phyloP scores from a whole-genome alignment of 495 filamentous ascomycete genomes.

The Chaetomium cochliodes region DNA sequence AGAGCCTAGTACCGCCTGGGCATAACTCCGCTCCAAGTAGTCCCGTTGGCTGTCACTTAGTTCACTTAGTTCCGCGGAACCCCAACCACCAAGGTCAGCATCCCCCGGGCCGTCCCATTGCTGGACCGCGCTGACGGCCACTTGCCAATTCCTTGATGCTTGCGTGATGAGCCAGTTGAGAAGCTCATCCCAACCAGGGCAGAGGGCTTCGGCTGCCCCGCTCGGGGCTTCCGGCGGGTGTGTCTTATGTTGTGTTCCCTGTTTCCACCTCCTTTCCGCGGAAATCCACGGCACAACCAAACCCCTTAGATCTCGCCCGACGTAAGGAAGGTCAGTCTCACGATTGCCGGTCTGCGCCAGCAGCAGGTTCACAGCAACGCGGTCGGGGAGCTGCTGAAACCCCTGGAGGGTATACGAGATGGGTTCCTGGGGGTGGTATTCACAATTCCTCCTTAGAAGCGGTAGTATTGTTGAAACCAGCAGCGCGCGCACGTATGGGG shows the following conservation, averaged over 20 bases:
- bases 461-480: conserved; percentile 77
- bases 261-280: conserved; percentile 60
- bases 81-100: conserved; percentile 74
- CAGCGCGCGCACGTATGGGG: conserved; percentile 66
- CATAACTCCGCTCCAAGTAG: conserved; percentile 62
- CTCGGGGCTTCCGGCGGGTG: background rate
- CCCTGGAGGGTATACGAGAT: conserved; percentile 54
- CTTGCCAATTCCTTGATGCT: conserved; percentile 57
- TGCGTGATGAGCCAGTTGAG: conserved; percentile 69
- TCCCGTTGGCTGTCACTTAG: conserved; percentile 53
- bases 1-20: conserved; percentile 67
- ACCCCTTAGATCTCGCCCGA: conserved; percentile 70
- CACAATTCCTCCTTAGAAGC: conserved; percentile 74
- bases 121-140: conserved; percentile 60
- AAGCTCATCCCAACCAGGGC: conserved; percentile 70
- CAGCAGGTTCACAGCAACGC: conserved; percentile 63
- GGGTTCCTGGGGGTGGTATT: conserved; percentile 69
- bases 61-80: conserved; percentile 51
- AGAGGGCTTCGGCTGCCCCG: conserved; percentile 29
- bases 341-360: conserved; percentile 59
- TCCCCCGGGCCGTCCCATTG: conserved; percentile 82
- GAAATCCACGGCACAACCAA: conserved; percentile 82
- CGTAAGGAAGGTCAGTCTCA: conserved; percentile 43
- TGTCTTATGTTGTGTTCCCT: conserved; percentile 26
- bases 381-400: conserved; percentile 63